A percentile compares a stretch with the other conserved stretches of the same genome.
These are phyloP conservation scores for Gilbertella persicaria DNA, from an alignment of 371 early-diverging fungal species.

Conservation along the genomic window DNA sequence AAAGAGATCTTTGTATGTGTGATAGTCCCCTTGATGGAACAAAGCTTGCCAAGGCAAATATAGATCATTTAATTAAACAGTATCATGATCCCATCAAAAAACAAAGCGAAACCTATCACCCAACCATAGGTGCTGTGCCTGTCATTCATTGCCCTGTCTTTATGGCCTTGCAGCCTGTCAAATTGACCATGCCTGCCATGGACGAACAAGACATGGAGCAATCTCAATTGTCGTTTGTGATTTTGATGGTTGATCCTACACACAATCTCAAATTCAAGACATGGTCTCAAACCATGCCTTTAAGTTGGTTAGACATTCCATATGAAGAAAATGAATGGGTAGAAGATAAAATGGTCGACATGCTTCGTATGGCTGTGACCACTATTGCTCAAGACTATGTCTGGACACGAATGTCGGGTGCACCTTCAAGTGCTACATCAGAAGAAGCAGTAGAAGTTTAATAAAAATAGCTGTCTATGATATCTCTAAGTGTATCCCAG, in stretches of 20 bases:
- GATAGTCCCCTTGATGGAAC: conserved; percentile 60
- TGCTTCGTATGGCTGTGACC: conserved; percentile 57
- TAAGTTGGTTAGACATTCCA: conserved; percentile 62
- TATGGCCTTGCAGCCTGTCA: conserved; percentile 66
- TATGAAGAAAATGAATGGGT: conserved; percentile 74
- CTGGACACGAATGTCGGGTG: conserved; percentile 64
- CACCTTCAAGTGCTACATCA: conserved; percentile 3
- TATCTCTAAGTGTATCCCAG: too few species aligned
- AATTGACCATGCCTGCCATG: conserved; percentile 22
- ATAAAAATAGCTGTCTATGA: too few species aligned
- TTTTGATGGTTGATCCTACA: conserved; percentile 63
- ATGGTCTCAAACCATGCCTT: conserved; percentile 60
- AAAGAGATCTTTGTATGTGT: conserved; percentile 57
- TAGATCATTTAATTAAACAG: conserved; percentile 24
- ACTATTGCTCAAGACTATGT: conserved; percentile 71
- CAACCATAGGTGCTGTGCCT: conserved; percentile 48
- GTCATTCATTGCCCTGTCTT: conserved; percentile 65
- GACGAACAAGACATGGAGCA: conserved; percentile 29
- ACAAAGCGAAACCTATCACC: conserved; percentile 18
- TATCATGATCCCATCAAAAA: conserved; percentile 21
- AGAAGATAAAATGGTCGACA: conserved; percentile 63
- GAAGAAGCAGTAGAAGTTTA: conserved; percentile 12
- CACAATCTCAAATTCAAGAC: conserved; percentile 62
- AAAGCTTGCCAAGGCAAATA: conserved; percentile 49
- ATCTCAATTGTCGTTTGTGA: conserved; percentile 49